Evolutionary conservation across 2,329 filamentous ascomycete species (phyloP).

Genomic region (Aspergillus clavatus): DNA sequence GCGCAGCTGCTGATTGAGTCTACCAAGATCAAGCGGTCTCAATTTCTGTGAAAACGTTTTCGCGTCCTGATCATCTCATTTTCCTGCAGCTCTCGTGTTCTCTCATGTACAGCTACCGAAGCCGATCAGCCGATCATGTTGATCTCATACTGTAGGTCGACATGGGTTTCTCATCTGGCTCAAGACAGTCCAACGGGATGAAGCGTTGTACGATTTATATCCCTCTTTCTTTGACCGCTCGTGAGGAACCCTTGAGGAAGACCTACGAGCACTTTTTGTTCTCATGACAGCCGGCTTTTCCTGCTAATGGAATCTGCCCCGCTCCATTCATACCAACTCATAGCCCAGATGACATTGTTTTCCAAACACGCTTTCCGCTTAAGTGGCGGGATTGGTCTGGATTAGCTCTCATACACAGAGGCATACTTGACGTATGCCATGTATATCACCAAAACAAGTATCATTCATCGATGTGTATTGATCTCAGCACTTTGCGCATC

Average conservation of each 20-base stretch:
- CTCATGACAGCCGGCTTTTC: neutral
- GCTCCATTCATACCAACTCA: no score
- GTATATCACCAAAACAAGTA: constrained; percentile 22
- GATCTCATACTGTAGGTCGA: neutral
- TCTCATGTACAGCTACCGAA: neutral
- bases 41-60: neutral
- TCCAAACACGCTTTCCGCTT: neutral
- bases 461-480: constrained; percentile 7
- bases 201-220: neutral
- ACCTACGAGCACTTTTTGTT: neutral
- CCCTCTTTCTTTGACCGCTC: neutral
- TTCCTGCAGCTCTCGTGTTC: neutral
- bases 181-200: neutral
- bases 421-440: constrained; percentile 21
- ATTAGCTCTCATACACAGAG: neutral
- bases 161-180: neutral
- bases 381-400: constrained; percentile 1
- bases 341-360: neutral
- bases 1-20: neutral
- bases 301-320: no score
- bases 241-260: neutral
- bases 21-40: neutral
- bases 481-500: neutral
- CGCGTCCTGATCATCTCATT: neutral
- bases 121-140: neutral